phyloP scores from a whole-genome alignment of 1,284 basidiomycete species.

The Athelia sp. region DNA sequence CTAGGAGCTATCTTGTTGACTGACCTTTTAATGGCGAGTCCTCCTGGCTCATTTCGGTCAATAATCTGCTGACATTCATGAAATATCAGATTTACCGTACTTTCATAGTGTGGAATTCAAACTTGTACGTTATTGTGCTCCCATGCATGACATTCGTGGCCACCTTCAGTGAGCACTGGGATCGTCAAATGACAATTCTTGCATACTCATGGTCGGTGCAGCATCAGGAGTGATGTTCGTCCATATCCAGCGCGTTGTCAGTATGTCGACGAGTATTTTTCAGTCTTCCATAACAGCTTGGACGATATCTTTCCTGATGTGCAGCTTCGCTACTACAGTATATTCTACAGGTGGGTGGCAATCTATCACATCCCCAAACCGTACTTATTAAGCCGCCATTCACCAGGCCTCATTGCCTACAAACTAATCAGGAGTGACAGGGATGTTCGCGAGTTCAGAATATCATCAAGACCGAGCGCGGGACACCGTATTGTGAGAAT shows the following conservation, averaged over 20 bases:
- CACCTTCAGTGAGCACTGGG: neutral
- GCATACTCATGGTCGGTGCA: too few species aligned
- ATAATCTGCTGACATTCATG: neutral
- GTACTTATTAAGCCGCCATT: neutral
- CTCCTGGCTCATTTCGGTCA: neutral
- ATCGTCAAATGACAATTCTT: too few species aligned
- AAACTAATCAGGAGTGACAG: neutral
- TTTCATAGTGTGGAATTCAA: neutral
- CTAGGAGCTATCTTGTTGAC: neutral
- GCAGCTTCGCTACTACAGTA: neutral
- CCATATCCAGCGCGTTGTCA: neutral
- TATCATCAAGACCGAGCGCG: neutral
- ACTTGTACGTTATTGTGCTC: neutral
- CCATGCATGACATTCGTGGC: neutral
- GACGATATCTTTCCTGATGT: neutral
- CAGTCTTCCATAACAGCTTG: neutral
- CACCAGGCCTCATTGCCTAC: neutral
- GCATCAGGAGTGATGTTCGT: too few species aligned
- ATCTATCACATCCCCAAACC: neutral
- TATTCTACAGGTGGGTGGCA: neutral
- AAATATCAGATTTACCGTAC: neutral
- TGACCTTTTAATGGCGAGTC: neutral
- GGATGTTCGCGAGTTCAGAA: neutral
- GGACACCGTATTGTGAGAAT: neutral
- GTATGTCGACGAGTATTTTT: neutral